These are phyloP conservation scores for Trichoderma atrobrunneum DNA, from an alignment of 2,329 filamentous ascomycete genomes.

Conservation along the genomic window DNA sequence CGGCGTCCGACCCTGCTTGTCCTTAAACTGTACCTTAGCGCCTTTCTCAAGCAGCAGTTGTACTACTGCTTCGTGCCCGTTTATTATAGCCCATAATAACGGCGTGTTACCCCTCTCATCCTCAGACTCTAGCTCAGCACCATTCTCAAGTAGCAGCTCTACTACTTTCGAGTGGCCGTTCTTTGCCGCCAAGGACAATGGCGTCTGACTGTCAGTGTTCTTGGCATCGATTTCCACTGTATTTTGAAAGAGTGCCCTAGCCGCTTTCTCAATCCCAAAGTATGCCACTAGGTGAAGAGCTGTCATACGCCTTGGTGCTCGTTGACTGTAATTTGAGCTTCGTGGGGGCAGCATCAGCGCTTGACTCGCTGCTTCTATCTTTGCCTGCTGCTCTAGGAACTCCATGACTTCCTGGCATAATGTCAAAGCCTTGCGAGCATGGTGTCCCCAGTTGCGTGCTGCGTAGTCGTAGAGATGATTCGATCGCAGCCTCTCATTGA, in stretches of 20 bases:
- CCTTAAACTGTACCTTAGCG: not conserved
- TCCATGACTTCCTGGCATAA: not conserved
- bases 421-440: not conserved
- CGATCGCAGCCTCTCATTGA: not conserved
- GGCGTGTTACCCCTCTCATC: not conserved
- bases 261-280: not conserved
- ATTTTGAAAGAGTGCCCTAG: not conserved
- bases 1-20: not conserved
- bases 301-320: not conserved
- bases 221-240: not conserved
- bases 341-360: not conserved
- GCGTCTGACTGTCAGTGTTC: not conserved
- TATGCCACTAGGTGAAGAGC: not conserved
- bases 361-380: not conserved
- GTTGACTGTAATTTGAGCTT: not conserved
- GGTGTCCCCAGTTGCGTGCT: not conserved
- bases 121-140: not conserved
- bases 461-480: not conserved
- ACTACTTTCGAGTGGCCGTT: not conserved
- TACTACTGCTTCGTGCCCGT: not conserved
- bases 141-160: not conserved
- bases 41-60: not conserved
- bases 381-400: not conserved
- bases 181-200: not conserved
- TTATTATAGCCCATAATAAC: not conserved